A percentile compares a stretch with the other conserved stretches of the same genome.
Evolutionary conservation across 2,329 filamentous ascomycete genomes (phyloP).

Genomic region (Phaeoacremonium minimum): DNA sequence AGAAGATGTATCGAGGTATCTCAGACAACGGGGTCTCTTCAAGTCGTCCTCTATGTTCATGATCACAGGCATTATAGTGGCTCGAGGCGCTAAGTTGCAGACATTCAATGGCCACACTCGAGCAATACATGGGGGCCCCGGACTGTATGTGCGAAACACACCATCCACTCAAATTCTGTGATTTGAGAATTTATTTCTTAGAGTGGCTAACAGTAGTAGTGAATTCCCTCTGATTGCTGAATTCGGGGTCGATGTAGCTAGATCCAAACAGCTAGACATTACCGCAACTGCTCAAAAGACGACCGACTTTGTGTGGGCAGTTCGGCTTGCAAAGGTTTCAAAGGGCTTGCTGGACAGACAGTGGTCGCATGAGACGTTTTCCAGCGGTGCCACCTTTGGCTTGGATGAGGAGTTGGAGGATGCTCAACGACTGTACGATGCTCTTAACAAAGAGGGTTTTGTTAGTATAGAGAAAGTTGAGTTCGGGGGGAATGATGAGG

Average conservation of each 20-base stretch:
- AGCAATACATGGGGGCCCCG: background rate
- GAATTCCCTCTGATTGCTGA: background rate
- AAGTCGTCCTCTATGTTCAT: slow-evolving; percentile 1
- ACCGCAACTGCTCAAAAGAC: background rate
- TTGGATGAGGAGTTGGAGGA: background rate
- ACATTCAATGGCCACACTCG: background rate
- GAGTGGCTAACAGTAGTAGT: no score
- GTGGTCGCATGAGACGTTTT: slow-evolving; percentile 1
- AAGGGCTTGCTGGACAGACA: slow-evolving; percentile 3
- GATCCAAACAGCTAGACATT: background rate
- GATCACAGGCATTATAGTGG: slow-evolving; percentile 3
- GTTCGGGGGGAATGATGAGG: background rate
- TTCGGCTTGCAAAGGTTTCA: slow-evolving; percentile 3
- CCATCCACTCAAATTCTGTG: no score
- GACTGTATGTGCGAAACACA: no score
- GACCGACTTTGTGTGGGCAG: slow-evolving; percentile 6
- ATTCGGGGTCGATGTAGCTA: background rate
- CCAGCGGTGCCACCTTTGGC: slow-evolving; percentile 1
- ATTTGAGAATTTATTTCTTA: no score
- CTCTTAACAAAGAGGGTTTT: background rate
- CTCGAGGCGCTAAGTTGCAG: background rate
- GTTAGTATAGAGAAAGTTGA: background rate
- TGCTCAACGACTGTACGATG: background rate
- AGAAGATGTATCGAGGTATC: slow-evolving; percentile 1
- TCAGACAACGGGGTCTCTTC: background rate